These are phyloP conservation scores for Cryphonectria naterciae DNA, from an alignment of 2,329 filamentous ascomycete species.

Conservation along the genomic window DNA sequence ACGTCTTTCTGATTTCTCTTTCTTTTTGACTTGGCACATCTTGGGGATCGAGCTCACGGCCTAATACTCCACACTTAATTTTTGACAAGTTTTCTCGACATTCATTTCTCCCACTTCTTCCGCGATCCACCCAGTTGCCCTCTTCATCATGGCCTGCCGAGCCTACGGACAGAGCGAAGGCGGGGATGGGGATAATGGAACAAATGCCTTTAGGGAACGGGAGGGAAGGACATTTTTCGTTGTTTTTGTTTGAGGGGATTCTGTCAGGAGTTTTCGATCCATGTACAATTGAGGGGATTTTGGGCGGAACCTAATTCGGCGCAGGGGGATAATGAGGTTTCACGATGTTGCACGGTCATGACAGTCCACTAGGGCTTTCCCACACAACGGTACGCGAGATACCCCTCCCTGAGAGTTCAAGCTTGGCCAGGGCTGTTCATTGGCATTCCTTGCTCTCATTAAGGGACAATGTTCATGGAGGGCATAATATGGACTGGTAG, in stretches of 20 bases:
- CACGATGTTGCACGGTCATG: slow-evolving; percentile 21
- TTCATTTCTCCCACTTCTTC: slow-evolving; percentile 17
- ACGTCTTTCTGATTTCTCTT: slow-evolving; percentile 7
- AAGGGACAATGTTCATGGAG: slow-evolving; percentile 25
- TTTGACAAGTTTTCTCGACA: slow-evolving; percentile 16
- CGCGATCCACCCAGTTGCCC: slow-evolving; percentile 12
- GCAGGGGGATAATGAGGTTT: slow-evolving; percentile 26
- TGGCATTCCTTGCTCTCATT: slow-evolving; percentile 27
- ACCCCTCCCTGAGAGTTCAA: slow-evolving; percentile 29
- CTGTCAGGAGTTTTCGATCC: slow-evolving; percentile 20
- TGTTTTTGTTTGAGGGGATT: slow-evolving; percentile 21
- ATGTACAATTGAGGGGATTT: slow-evolving; percentile 24
- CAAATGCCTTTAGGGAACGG: slow-evolving; percentile 7
- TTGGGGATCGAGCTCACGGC: slow-evolving; percentile 13
- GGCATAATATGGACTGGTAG: slow-evolving; percentile 8
- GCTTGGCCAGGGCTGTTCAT: slow-evolving; percentile 23
- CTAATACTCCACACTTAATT: slow-evolving; percentile 25
- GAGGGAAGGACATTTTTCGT: slow-evolving; percentile 25
- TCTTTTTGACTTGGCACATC: slow-evolving; percentile 11
- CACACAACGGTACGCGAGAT: slow-evolving; percentile 29
- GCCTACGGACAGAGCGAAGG: slow-evolving; percentile 14
- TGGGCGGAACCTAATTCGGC: slow-evolving; percentile 26
- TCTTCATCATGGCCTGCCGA: slow-evolving; percentile 20
- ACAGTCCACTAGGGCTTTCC: slow-evolving; percentile 12
- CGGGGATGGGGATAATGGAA: slow-evolving; percentile 14